Percentiles rank a stretch among this genome's conserved stretches.
Evolutionary conservation across 331 rosid species (phyloP).

Genomic region (Rosa hybrid): DNA sequence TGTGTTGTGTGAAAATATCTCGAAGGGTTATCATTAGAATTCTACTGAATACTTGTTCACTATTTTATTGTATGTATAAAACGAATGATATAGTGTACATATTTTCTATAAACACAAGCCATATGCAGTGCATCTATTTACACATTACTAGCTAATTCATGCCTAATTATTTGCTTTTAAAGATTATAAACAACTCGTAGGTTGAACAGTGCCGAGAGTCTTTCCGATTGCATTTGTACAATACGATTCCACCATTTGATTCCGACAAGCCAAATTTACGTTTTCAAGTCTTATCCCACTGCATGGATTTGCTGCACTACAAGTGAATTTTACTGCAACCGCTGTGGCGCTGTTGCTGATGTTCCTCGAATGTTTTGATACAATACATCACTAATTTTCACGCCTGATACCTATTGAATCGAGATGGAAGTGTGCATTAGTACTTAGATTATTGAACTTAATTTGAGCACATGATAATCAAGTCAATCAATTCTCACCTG

Average conservation of each 20-base stretch:
- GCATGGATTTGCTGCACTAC: conserved; percentile 51
- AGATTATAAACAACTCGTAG: not conserved
- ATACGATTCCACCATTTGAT: conserved; percentile 34
- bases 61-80: too few relatives aligned
- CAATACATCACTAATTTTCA: conserved; percentile 20
- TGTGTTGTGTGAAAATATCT: too few relatives aligned
- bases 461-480: too few relatives aligned
- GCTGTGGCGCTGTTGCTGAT: conserved; percentile 42
- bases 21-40: too few relatives aligned
- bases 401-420: conserved; percentile 16
- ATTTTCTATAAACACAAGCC: not conserved
- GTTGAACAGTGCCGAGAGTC: not conserved
- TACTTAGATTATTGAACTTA: not conserved
- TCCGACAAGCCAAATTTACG: conserved; percentile 31
- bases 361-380: conserved; percentile 44
- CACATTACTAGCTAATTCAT: not conserved
- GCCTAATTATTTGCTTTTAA: not conserved
- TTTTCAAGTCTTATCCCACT: conserved; percentile 17
- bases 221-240: conserved; percentile 47
- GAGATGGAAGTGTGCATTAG: too few relatives aligned
- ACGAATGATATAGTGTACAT: too few relatives aligned
- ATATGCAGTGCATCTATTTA: not conserved
- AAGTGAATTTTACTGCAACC: conserved; percentile 45
- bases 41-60: too few relatives aligned
- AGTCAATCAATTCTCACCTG: conserved; percentile 11